phyloP scores from a whole-genome alignment of 2,329 filamentous ascomycete species.

The Metarhizium sp. region DNA sequence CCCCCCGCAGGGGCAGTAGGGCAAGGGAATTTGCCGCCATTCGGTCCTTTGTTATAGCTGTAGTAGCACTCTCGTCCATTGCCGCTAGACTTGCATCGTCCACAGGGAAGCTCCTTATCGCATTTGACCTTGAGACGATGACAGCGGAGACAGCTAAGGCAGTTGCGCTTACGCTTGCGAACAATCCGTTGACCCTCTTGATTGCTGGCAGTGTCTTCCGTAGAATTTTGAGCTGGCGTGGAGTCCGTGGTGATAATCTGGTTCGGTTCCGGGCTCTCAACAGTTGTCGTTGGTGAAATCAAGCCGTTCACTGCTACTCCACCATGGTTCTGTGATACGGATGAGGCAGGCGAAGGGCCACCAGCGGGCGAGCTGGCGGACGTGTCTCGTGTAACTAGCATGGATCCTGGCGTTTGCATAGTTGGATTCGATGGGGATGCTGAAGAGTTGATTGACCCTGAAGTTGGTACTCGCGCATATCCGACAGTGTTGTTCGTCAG shows the following conservation, averaged over 20 bases:
- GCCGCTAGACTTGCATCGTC: slow-evolving; percentile 23
- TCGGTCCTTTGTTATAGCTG: slow-evolving; percentile 26
- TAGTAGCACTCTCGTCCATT: slow-evolving; percentile 27
- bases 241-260: slow-evolving; percentile 6
- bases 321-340: slow-evolving; percentile 9
- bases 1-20: slow-evolving; percentile 17
- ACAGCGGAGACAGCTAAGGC: slow-evolving; percentile 25
- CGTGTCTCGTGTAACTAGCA: neutral
- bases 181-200: slow-evolving; percentile 15
- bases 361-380: neutral
- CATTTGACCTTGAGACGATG: slow-evolving; percentile 29
- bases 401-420: neutral
- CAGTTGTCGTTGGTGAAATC: slow-evolving; percentile 19
- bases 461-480: neutral
- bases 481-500: neutral
- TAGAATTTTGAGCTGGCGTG: slow-evolving; percentile 1
- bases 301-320: slow-evolving; percentile 14
- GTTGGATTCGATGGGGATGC: neutral
- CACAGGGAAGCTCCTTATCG: slow-evolving; percentile 27
- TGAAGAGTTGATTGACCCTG: neutral
- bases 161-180: slow-evolving; percentile 26
- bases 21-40: slow-evolving; percentile 24
- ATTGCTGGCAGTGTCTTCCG: neutral
- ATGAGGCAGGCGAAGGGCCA: neutral
- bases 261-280: slow-evolving; percentile 18